Conservation (phyloP, 192 early-diverging fungal genomes). For the Linnemannia exigua region DNA sequence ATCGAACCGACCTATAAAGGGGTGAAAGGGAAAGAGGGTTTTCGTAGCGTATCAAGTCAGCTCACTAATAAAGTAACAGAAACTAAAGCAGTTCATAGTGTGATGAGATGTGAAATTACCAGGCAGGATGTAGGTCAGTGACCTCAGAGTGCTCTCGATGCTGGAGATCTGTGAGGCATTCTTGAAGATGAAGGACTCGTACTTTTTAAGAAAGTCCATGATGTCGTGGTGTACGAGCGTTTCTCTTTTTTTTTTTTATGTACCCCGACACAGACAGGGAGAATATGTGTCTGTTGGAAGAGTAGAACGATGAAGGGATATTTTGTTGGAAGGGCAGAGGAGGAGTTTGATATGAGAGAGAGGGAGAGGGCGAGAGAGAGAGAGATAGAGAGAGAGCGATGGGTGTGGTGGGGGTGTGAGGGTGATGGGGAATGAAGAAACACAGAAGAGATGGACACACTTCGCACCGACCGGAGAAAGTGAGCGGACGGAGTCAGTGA, state of each 20-base stretch:
- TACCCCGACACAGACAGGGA: not conserved
- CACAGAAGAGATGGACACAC: not conserved
- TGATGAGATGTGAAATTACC: constrained; percentile 60
- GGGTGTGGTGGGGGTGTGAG: not conserved
- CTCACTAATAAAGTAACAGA: not conserved
- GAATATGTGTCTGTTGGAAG: not conserved
- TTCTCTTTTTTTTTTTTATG: not conserved
- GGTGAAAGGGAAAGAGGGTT: not conserved
- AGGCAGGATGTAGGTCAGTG: constrained; percentile 92
- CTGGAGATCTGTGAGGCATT: constrained; percentile 91
- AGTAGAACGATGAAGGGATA: not conserved
- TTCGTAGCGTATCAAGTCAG: not conserved
- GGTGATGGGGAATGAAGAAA: no score
- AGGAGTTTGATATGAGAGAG: not conserved
- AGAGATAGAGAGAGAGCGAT: not conserved
- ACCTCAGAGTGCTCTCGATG: constrained; percentile 89
- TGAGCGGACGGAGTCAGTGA: no score
- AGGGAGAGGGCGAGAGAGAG: not conserved
- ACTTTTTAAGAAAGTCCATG: constrained; percentile 76
- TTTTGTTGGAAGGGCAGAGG: not conserved
- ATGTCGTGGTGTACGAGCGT: not conserved
- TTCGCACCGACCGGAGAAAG: not conserved
- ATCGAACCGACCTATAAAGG: constrained; percentile 85
- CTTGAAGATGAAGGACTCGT: constrained; percentile 86
- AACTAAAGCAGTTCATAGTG: not conserved